Evolutionary conservation across 768 basidiomycete genomes (phyloP), one percentile per base, ranked within the genome.

Genomic region (Sistotremastrum suecicum): DNA sequence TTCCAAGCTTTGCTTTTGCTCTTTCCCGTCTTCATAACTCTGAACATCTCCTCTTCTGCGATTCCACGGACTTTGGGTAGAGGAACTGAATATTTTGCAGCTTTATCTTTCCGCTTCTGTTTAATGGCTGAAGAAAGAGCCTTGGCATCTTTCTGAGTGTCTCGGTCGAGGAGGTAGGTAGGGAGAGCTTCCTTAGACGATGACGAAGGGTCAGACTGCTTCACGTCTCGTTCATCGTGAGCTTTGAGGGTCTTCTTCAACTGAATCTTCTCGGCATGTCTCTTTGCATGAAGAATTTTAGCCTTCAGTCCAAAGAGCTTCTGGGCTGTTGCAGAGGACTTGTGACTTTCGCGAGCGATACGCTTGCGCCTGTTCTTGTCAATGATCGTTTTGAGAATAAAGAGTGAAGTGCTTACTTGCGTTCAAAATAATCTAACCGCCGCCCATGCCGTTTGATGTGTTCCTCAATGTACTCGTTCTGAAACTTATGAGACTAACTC

Each of bases 381-480:
- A 36, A 44, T 50, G 45, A 41, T 40, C 20, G 31, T 51, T 45
- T 31, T 36, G 42, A 11, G 32, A 34, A 34, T 40, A 45, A 34
- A 41, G 7, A 32, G 37, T 37, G 33, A 39, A 9, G 67, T 86
- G 54, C 20, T 20, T 60, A 94, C 89, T 83, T 94, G 58, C 80
- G 76, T 70, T 99, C 95, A 64, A 84, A 91, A 64, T 94, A 78
- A 70, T 99, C 92, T 70, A 97, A 69, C 59, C 91, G 78, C 54
- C 91, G 77, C 60, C 94, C 94, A 76, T 97, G 87, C 44, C 90
- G 82, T 67, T 89, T 91, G 63, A 97, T 92, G 59, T 88, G 85
- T 70, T 99, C 94, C 64, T 98, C 94, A 64, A 99, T 98, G 63
- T 98, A 97, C 63, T 97, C 92, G 73, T 98, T 98, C 88, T 99